Base-by-base conservation (phyloP, 2,329 filamentous ascomycete species). In the Talaromyces verruculosus region DNA sequence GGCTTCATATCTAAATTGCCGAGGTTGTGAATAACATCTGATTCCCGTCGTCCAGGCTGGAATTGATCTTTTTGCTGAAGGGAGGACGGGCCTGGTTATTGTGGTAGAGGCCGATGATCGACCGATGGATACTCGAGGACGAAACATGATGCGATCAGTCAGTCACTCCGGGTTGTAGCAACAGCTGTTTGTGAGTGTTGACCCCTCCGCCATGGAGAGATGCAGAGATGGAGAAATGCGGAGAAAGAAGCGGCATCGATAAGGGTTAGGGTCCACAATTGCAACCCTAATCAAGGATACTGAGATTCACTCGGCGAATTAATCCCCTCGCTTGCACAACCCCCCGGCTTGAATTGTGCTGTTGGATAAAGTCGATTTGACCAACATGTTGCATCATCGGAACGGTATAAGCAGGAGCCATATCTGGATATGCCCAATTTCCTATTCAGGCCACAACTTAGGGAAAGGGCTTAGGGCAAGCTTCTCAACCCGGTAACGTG, bases 91-190 rank as follows among this genome's bases (percentile, higher is more conserved):
- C 35, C 17, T 17, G 13, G 22, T 55, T 10, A 41, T 5, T 43
- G 25, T n/a, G 10, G 22, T 30, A 63, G 22, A 41, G 1, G 17
- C 19, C 47, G 35, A 63, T 64, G 65, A 64, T 15, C 65, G 68
- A 25, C 68, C 19, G 28, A 68, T n/a, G 1, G 60, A 55, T 45
- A 62, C 49, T 25, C 69, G 61, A 41, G 70, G 61, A 13, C 63
- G 65, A 19, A 47, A 53, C 66, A 67, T 67, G 13, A 35, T 41
- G 4, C 33, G 3, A 22, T 17, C 33, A 25, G 10, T 22, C 11
- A 25, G 8, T 8, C n/a, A 17, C 30, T 15, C 33, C 7, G 0
- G 7, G 2, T 25, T 57, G 11, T 8, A 7, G 2, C 1, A 39
- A 37, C 6, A 11, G 17, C 17, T 19, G 8, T 55, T 35, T 19